Conservation (phyloP, 108 stramenopile species). For the Hondaea fermentalgiana region DNA sequence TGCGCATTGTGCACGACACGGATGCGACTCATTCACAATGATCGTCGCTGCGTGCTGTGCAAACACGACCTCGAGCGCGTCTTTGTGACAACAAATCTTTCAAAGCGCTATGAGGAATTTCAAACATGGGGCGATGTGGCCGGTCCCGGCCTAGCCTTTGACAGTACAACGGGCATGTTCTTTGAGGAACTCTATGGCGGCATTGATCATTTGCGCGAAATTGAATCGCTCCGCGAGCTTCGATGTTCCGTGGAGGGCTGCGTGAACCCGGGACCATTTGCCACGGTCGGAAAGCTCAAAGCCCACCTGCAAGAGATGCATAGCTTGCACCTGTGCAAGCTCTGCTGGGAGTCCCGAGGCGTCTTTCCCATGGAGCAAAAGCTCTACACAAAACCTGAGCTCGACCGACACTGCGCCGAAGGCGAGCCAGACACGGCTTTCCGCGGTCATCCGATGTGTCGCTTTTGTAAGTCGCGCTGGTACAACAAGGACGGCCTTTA, state of each 20-base stretch:
- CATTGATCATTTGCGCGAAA: not conserved
- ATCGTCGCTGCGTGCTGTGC: not conserved
- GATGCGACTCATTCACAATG: not conserved
- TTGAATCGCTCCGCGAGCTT: not conserved
- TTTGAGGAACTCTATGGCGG: not conserved
- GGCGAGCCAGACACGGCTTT: constrained; percentile 56
- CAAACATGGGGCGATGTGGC: constrained; percentile 12
- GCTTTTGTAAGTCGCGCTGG: constrained; percentile 60
- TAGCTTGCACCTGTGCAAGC: constrained; percentile 54
- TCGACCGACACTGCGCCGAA: constrained; percentile 54
- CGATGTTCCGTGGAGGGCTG: not conserved
- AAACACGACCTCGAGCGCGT: not conserved
- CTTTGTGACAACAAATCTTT: not conserved
- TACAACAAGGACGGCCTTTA: constrained; percentile 68
- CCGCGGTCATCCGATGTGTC: constrained; percentile 69
- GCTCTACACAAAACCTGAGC: constrained; percentile 53
- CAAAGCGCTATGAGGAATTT: not conserved
- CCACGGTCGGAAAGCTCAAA: constrained; percentile 40
- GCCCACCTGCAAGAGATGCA: constrained; percentile 64
- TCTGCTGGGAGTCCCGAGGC: constrained; percentile 67
- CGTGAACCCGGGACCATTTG: not conserved
- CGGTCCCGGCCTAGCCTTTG: not conserved
- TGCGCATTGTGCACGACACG: not conserved
- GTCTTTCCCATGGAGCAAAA: constrained; percentile 62
- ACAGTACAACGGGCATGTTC: not conserved